These are phyloP conservation scores for Mariannaea sp. DNA, from an alignment of 2,329 filamentous ascomycete species.

Conservation along the genomic window DNA sequence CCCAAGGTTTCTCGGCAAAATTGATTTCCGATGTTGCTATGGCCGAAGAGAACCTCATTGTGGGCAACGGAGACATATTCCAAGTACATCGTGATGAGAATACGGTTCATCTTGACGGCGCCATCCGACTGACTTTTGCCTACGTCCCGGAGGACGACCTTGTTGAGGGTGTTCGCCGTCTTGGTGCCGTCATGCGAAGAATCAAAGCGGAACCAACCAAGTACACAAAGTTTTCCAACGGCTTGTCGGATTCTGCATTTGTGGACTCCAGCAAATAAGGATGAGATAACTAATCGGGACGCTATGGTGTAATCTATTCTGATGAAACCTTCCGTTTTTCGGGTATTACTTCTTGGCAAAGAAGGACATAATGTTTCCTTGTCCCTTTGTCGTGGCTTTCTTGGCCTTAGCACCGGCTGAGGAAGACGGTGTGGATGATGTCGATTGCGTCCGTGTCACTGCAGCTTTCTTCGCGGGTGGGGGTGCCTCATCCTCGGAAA, in stretches of 20 bases:
- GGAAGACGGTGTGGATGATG: slow-evolving; percentile 44
- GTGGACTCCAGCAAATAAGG: slow-evolving; percentile 36
- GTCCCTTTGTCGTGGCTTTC: slow-evolving; percentile 63
- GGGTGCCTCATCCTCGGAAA: slow-evolving; percentile 83
- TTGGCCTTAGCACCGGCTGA: slow-evolving; percentile 57
- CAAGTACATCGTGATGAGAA: slow-evolving; percentile 64
- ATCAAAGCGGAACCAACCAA: slow-evolving; percentile 39
- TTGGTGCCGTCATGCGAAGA: slow-evolving; percentile 54
- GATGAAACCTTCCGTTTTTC: neutral
- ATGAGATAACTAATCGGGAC: slow-evolving; percentile 4
- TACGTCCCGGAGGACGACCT: slow-evolving; percentile 72
- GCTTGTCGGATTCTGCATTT: slow-evolving; percentile 21
- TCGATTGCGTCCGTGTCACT: slow-evolving; percentile 39
- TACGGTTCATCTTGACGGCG: slow-evolving; percentile 59
- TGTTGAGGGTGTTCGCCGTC: slow-evolving; percentile 67
- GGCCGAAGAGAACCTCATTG: slow-evolving; percentile 66
- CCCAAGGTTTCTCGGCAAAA: slow-evolving; percentile 53
- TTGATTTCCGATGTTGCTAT: slow-evolving; percentile 62
- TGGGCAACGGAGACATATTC: slow-evolving; percentile 73
- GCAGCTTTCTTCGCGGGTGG: slow-evolving; percentile 59
- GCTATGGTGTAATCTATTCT: neutral
- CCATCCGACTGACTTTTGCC: slow-evolving; percentile 71
- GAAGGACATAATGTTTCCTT: slow-evolving; percentile 91
- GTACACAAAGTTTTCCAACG: slow-evolving; percentile 30
- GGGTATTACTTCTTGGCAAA: slow-evolving; percentile 74